Conservation (phyloP, 1,284 basidiomycete genomes). For the Ustilago sp. region DNA sequence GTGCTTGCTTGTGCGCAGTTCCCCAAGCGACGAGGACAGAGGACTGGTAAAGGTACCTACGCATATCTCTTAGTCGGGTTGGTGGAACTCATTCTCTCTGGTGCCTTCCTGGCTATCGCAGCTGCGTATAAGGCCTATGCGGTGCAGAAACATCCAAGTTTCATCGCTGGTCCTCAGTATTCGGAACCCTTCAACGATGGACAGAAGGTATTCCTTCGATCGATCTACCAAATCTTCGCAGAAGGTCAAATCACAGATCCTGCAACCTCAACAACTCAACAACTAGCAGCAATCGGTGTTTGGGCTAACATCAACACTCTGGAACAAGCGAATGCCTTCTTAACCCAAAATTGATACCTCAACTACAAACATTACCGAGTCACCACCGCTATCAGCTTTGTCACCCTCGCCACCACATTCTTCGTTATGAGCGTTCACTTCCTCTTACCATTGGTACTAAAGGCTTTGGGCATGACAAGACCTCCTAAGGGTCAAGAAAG, state of each 20-base stretch:
- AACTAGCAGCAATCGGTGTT: slow-evolving; percentile 14
- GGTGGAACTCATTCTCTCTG: slow-evolving; percentile 43
- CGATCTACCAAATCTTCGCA: slow-evolving; percentile 41
- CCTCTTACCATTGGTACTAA: slow-evolving; percentile 50
- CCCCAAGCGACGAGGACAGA: slow-evolving; percentile 51
- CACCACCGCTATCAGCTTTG: slow-evolving; percentile 54
- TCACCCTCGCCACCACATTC: slow-evolving; percentile 55
- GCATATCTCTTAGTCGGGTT: slow-evolving; percentile 53
- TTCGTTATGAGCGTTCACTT: slow-evolving; percentile 64
- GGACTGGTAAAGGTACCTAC: slow-evolving; percentile 58
- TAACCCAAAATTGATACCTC: slow-evolving; percentile 45
- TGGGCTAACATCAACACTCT: slow-evolving; percentile 47
- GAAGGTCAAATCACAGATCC: slow-evolving; percentile 27
- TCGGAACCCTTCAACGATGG: slow-evolving; percentile 43
- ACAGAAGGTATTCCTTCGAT: slow-evolving; percentile 42
- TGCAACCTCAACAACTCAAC: slow-evolving; percentile 34
- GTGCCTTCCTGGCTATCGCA: slow-evolving; percentile 51
- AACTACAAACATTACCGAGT: slow-evolving; percentile 53
- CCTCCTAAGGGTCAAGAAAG: slow-evolving; percentile 40
- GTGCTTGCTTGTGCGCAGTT: slow-evolving; percentile 56
- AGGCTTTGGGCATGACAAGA: slow-evolving; percentile 52
- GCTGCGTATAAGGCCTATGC: slow-evolving; percentile 50
- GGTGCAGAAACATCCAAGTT: slow-evolving; percentile 43
- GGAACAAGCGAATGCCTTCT: slow-evolving; percentile 44
- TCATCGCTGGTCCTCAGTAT: slow-evolving; percentile 32